Conservation (phyloP, 179 eudicot genomes). For the Beta corolliflora region DNA sequence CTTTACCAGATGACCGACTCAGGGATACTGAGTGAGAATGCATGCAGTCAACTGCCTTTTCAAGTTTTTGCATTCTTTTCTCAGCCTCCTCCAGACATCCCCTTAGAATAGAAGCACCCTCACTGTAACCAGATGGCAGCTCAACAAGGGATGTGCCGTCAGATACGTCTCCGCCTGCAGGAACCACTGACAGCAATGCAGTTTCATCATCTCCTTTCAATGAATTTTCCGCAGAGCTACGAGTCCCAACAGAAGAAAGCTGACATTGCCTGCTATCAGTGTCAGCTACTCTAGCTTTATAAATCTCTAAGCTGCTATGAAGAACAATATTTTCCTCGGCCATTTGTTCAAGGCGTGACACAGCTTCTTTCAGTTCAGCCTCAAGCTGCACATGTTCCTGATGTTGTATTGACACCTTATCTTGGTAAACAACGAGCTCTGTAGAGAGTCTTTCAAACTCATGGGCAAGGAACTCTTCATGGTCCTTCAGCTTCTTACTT, state of each 20-base stretch:
- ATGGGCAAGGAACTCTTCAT: slow-evolving; percentile 32
- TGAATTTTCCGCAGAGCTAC: slow-evolving; percentile 20
- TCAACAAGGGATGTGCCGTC: slow-evolving; percentile 26
- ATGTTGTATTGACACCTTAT: slow-evolving; percentile 33
- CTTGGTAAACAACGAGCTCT: slow-evolving; percentile 39
- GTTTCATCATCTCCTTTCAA: slow-evolving; percentile 24
- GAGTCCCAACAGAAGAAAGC: slow-evolving; percentile 28
- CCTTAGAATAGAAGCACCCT: slow-evolving; percentile 42
- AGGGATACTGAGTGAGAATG: slow-evolving; percentile 49
- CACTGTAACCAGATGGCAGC: slow-evolving; percentile 32
- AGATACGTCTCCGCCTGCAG: slow-evolving; percentile 22
- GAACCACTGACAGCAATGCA: slow-evolving; percentile 2
- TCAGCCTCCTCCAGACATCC: slow-evolving; percentile 58
- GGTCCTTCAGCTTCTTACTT: slow-evolving; percentile 35
- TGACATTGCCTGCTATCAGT: slow-evolving; percentile 31
- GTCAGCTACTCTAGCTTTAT: slow-evolving; percentile 41
- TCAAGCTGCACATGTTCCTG: slow-evolving; percentile 36
- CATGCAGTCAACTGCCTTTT: slow-evolving; percentile 59
- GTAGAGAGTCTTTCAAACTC: slow-evolving; percentile 43
- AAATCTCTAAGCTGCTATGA: slow-evolving; percentile 42
- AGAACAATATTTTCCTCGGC: slow-evolving; percentile 57
- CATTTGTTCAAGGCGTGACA: slow-evolving; percentile 49
- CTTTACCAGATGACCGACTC: slow-evolving; percentile 50
- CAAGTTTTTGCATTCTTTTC: slow-evolving; percentile 52
- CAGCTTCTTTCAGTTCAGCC: slow-evolving; percentile 59